These are phyloP conservation scores for Tripidium arundinaceum DNA, from an alignment of 202 grass and related monocot genomes.

Conservation along the genomic window DNA sequence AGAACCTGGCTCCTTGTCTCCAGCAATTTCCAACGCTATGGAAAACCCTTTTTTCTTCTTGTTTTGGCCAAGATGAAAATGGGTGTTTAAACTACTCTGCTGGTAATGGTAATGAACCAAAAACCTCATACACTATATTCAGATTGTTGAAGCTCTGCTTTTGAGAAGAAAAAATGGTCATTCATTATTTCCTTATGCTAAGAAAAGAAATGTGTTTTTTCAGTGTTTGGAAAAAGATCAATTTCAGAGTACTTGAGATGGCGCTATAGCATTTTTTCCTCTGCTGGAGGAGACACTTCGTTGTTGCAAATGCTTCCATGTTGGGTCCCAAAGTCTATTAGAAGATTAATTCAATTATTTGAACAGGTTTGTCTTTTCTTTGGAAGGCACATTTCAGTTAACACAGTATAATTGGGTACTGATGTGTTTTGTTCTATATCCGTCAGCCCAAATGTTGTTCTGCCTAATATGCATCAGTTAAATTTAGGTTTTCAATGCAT, in stretches of 20 bases:
- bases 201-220: constrained; percentile 25
- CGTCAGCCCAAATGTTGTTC: not conserved
- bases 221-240: constrained; percentile 68
- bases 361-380: constrained; percentile 61
- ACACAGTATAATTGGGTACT: not conserved
- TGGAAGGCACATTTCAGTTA: constrained; percentile 13
- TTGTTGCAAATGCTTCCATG: constrained; percentile 84
- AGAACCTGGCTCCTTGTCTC: constrained; percentile 62
- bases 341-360: constrained; percentile 87
- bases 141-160: constrained; percentile 18
- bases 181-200: not conserved
- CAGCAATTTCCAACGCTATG: constrained; percentile 74
- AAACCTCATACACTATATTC: not conserved
- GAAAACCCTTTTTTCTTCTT: constrained; percentile 69
- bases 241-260: constrained; percentile 78
- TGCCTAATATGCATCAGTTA: not conserved
- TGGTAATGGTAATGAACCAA: constrained; percentile 52
- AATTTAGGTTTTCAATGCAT: constrained; percentile 7
- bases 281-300: constrained; percentile 81
- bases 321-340: constrained; percentile 68
- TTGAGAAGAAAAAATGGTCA: not conserved
- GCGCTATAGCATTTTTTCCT: constrained; percentile 80
- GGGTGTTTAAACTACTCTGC: constrained; percentile 49
- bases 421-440: not conserved
- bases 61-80: constrained; percentile 66